A percentile compares a stretch with the other conserved stretches of the same genome.
Evolutionary conservation across 31 red algal genomes (phyloP).

Genomic region (Odonthalia washingtoniensis): DNA sequence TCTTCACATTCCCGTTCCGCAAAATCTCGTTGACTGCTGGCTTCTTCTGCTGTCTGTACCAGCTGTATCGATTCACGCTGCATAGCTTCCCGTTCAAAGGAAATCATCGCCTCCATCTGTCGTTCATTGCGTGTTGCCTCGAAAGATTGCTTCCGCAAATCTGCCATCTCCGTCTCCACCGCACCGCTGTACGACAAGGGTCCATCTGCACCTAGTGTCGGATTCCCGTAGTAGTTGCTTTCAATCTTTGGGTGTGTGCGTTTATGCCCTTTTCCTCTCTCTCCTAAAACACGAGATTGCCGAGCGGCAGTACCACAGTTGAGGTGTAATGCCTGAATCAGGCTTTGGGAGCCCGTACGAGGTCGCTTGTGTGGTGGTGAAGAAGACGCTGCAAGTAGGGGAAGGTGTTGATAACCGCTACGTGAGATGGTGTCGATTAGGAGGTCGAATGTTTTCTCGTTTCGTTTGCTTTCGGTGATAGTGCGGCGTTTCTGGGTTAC

Average conservation of each 20-base stretch:
- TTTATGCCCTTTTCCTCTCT: no score
- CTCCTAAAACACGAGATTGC: no score
- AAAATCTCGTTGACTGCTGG: background rate
- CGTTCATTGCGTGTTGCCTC: conserved; percentile 37
- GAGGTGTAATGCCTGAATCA: background rate
- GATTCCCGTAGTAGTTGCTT: no score
- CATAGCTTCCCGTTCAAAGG: conserved; percentile 69
- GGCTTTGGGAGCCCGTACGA: background rate
- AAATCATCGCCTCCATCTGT: conserved; percentile 39
- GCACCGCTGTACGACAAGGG: no score
- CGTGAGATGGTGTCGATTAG: no score
- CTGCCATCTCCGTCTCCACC: conserved; percentile 25
- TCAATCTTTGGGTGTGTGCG: no score
- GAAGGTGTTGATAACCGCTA: no score
- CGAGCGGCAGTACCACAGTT: background rate
- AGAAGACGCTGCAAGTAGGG: no score
- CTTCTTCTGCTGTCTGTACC: conserved; percentile 49
- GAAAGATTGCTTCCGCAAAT: conserved; percentile 46
- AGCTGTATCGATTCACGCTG: conserved; percentile 42
- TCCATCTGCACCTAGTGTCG: no score
- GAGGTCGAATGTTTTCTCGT: no score
- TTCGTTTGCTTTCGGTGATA: no score
- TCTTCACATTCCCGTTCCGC: conserved; percentile 64
- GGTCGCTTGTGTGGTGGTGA: background rate
- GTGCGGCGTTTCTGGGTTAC: no score